A percentile compares a stretch with the other conserved stretches of the same genome.
Evolutionary conservation across 2,329 filamentous ascomycete species (phyloP).

Genomic region (Penicillium carneum): DNA sequence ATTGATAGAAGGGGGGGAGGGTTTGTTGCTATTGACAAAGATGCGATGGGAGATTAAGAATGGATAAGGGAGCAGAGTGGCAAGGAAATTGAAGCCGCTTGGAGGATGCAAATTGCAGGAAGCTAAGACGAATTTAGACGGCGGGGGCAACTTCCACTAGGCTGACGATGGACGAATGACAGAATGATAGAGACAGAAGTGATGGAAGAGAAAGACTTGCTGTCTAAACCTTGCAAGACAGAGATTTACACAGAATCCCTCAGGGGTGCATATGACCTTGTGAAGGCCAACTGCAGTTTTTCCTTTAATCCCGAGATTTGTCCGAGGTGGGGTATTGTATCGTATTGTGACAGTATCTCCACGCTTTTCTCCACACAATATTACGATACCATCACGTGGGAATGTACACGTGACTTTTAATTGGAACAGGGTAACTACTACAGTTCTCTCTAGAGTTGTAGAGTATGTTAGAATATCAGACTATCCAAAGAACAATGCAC

Average conservation of each 20-base stretch:
- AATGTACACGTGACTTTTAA: not conserved
- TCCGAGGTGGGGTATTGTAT: conserved; percentile 17
- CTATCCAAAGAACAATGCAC: not conserved
- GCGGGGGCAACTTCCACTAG: conserved; percentile 3
- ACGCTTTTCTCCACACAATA: conserved; percentile 31
- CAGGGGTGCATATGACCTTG: conserved; percentile 16
- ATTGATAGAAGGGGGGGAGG: not conserved
- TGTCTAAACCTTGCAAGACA: conserved; percentile 1
- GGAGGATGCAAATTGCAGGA: conserved; percentile 10
- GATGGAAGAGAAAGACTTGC: not conserved
- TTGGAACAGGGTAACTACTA: not conserved
- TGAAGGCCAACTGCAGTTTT: conserved; percentile 9
- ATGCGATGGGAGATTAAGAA: not conserved
- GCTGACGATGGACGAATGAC: not conserved
- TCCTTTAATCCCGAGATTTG: conserved; percentile 31
- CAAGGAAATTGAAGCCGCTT: conserved; percentile 17
- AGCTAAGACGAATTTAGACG: conserved; percentile 6
- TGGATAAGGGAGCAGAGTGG: conserved; percentile 5
- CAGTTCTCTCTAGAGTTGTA: not conserved
- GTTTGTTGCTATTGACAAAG: conserved; percentile 6
- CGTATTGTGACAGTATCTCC: conserved; percentile 34
- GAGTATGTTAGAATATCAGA: not conserved
- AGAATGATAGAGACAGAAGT: not conserved
- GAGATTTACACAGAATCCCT: conserved; percentile 2
- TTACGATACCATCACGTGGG: not conserved